Evolutionary conservation across 2,329 filamentous ascomycete genomes (phyloP), one percentile per base, ranked within the genome.

Genomic region (Onygenales sp.): DNA sequence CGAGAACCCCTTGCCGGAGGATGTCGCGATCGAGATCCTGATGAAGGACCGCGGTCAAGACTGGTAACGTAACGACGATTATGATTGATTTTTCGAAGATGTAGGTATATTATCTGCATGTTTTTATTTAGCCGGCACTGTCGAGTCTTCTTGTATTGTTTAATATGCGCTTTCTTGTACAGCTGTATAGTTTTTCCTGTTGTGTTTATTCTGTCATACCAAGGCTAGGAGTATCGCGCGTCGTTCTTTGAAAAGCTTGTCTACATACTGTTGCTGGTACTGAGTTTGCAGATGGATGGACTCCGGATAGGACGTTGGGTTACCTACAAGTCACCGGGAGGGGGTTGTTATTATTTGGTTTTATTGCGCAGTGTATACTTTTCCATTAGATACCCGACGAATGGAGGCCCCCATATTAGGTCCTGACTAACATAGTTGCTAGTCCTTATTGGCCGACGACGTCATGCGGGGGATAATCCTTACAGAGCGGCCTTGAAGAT

Each of bases 1-100:
- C 63, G 91, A 96, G 67, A 67, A 73, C 49, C 70, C 70, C 4
- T 64, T 73, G 31, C 68, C 70, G 7, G 69, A 72, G 56, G 70
- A 73, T 44, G 69, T 70, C 56, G 70, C 69, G 32, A 71, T 73
- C 50, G 70, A 73, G 59, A 72, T 73, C 33, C 55, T 73, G 42
- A 73, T 73, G 70, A 66, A 66, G 54, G 70, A 73, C 57, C 67
- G 70, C 9, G 70, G 70, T 7, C 70, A 73, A 62, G 70, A 72
- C 57, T 73, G 70, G 70, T 73, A 46, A 58, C 21, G 47, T 49
- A 49, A 49, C 36, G 34, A 49, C 39, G 17, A 27, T 40, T 47
- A 49, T 27, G 47, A 49, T 27, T 27, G 21, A 27, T 27, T 27
- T 17, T 13, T 40, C 34, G 47, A 40, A 40, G 17, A 14, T 40